Evolutionary conservation across 306 rosid species (phyloP).

Genomic region (Fragaria nilgerrensis): DNA sequence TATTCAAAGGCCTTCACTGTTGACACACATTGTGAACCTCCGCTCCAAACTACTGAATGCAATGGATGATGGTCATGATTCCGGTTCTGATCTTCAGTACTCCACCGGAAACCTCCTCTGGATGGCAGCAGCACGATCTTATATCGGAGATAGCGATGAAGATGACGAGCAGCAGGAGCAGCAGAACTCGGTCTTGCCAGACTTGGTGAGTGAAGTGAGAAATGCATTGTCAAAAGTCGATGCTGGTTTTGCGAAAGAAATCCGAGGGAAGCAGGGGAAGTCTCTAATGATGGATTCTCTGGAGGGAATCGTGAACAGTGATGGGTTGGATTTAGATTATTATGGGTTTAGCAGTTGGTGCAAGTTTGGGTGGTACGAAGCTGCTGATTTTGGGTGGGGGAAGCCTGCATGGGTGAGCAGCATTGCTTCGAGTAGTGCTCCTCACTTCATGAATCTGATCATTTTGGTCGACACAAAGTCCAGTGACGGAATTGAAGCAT

Average conservation of each 20-base stretch:
- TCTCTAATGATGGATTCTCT: conserved; percentile 13
- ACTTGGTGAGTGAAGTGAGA: conserved; percentile 24
- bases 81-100: not conserved
- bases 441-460: conserved; percentile 23
- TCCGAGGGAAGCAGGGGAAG: conserved; percentile 15
- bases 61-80: not conserved
- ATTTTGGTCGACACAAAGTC: conserved; percentile 24
- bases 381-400: conserved; percentile 42
- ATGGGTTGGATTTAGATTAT: conserved; percentile 15
- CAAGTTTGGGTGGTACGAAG: conserved; percentile 26
- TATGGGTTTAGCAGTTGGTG: conserved; percentile 49
- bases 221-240: conserved; percentile 22
- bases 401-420: conserved; percentile 39
- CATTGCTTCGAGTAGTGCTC: conserved; percentile 9
- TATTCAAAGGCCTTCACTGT: conserved; percentile 13
- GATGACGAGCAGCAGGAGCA: not conserved
- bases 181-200: not conserved
- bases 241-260: conserved; percentile 13
- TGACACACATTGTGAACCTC: conserved; percentile 35
- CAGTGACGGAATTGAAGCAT: conserved; percentile 37
- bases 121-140: conserved; percentile 22
- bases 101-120: conserved; percentile 32
- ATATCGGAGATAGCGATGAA: not conserved
- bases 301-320: not conserved
- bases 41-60: conserved; percentile 14